Base-by-base conservation (phyloP, 2,329 filamentous ascomycete genomes). In the Colletotrichum paranaense region DNA sequence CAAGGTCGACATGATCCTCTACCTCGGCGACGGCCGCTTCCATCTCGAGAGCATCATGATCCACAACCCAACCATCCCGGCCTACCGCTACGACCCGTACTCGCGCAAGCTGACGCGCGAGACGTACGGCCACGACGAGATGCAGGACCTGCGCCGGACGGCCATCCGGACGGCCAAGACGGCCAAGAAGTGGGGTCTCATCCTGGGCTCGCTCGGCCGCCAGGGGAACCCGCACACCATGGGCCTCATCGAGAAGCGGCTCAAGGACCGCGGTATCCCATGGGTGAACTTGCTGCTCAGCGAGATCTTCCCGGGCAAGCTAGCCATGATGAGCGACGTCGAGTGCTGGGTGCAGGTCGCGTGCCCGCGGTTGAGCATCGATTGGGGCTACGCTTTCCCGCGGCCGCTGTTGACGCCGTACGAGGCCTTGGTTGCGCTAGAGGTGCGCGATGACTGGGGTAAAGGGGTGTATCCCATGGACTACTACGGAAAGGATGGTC, bases 41-140 rank as follows among this genome's bases (percentile, higher is more conserved):
- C 97, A 99, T 81, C 92, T 99, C 56, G 97, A 99, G 84, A 97
- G 94, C 79, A 96, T 97, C 79, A 99, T 99, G 96, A 99, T 99
- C 76, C 97, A 98, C 81, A 99, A 99, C 83, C 97, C 97, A 0
- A 84, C 87, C 5, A 90, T 98, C 46, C 94, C 96, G 0, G 96
- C 97, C 2, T 99, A 98, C 84, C 91, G 97, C 75, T 99, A 99
- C 82, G 97, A 99, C 80, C 97, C 97, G 0, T 99, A 99, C 84
- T 97, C 95, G 12, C 91, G 96, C 62, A 95, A 94, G 72, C 89
- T 99, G 32, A 98, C 96, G 2, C 92, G 94, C 76, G 97, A 99
- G 84, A 93, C 90, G 28, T 99, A 99, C 82, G 94, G 94, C 55
- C 97, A 99, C 82, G 90, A 93, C 28, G 95, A 97, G 80, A 97